Evolutionary conservation across 768 basidiomycete genomes (phyloP).

Genomic region (Hebeloma cylindrosporum): DNA sequence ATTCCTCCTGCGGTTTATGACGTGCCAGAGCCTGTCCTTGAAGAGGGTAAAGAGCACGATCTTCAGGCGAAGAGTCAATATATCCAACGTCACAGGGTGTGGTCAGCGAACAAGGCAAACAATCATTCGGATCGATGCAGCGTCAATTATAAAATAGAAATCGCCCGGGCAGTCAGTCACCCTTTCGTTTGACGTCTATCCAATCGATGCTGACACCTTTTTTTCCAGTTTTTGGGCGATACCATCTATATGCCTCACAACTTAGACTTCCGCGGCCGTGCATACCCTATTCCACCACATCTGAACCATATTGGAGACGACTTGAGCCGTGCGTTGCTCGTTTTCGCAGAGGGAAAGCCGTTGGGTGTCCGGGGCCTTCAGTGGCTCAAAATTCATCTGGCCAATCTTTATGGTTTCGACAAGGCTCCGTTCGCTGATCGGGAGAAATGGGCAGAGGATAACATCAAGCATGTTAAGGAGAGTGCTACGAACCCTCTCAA

Average conservation of each 20-base stretch:
- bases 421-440: constrained; percentile 95
- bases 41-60: constrained; percentile 46
- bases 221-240: constrained; percentile 76
- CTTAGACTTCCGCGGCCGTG: constrained; percentile 95
- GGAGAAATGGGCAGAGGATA: constrained; percentile 71
- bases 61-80: constrained; percentile 54
- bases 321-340: constrained; percentile 81
- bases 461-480: constrained; percentile 77
- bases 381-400: constrained; percentile 95
- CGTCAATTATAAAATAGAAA: constrained; percentile 96
- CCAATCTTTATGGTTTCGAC: constrained; percentile 92
- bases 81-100: constrained; percentile 52
- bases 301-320: constrained; percentile 96
- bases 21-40: constrained; percentile 59
- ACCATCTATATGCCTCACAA: constrained; percentile 93
- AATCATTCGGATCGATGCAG: constrained; percentile 92
- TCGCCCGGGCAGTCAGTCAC: constrained; percentile 71
- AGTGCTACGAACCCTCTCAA: constrained; percentile 78
- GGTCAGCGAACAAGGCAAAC: constrained; percentile 62
- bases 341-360: constrained; percentile 76
- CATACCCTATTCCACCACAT: constrained; percentile 96
- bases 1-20: constrained; percentile 76
- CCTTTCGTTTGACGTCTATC: not conserved
- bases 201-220: constrained; percentile 5
- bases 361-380: constrained; percentile 83